These are phyloP conservation scores for Pleoardoris graminearum DNA, from an alignment of 2,329 filamentous ascomycete species.

Conservation along the genomic window DNA sequence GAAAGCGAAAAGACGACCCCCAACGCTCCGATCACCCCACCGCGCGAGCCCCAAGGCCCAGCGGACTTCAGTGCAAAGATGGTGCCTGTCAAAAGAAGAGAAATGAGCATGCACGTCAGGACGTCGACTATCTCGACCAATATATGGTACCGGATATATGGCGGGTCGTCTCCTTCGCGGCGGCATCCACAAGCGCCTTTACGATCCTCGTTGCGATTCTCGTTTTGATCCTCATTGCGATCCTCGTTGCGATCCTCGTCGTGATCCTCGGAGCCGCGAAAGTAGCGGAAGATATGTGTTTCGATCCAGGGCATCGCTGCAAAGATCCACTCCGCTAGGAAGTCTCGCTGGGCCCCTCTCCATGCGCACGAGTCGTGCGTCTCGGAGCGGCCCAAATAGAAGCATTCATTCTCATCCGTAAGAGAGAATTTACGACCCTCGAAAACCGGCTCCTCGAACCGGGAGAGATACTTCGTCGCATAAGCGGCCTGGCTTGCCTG, in stretches of 20 bases:
- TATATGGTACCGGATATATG: neutral
- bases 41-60: neutral
- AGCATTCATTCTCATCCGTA: slow-evolving; percentile 9
- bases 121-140: slow-evolving; percentile 8
- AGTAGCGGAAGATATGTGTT: slow-evolving; percentile 6
- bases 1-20: slow-evolving; percentile 13
- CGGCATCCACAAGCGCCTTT: no score
- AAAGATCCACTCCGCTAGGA: neutral
- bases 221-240: no score
- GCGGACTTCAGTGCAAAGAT: slow-evolving; percentile 8
- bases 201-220: no score
- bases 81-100: neutral
- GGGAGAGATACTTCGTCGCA: neutral
- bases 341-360: neutral
- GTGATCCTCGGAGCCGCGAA: neutral
- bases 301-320: slow-evolving; percentile 9
- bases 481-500: slow-evolving; percentile 10
- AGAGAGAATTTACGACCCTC: slow-evolving; percentile 9
- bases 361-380: slow-evolving; percentile 9
- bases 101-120: slow-evolving; percentile 4
- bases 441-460: slow-evolving; percentile 7
- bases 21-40: slow-evolving; percentile 8
- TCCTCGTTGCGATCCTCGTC: no score
- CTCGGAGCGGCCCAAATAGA: slow-evolving; percentile 7
- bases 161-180: neutral